Evolutionary conservation across 1,139 yeast species (phyloP).

Genomic region (Taiozyma sp.): DNA sequence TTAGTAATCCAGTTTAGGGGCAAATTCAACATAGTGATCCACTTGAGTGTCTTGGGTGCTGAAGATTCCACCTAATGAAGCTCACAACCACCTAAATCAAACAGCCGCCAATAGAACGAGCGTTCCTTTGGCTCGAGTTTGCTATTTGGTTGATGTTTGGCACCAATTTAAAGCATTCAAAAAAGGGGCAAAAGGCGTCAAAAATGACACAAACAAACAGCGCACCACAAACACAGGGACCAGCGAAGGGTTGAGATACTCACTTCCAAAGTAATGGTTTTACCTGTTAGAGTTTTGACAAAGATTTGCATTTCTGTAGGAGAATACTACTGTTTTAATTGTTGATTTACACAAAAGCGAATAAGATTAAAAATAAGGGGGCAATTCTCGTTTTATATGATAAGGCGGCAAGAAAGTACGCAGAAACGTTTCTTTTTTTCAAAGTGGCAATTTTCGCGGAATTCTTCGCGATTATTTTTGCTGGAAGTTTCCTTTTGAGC

Average conservation of each 20-base stretch:
- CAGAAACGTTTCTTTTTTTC: not conserved
- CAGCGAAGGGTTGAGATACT: conserved; percentile 5
- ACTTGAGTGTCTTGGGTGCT: conserved; percentile 7
- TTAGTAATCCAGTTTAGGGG: not conserved
- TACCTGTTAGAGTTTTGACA: conserved; percentile 72
- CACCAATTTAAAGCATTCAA: conserved; percentile 5
- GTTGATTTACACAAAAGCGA: not conserved
- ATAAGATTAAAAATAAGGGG: conserved; percentile 4
- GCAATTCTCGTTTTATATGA: conserved; percentile 1
- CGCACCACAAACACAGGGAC: not conserved
- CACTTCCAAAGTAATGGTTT: conserved; percentile 43
- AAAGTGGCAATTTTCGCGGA: not conserved
- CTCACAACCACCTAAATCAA: not conserved
- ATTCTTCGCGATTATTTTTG: not conserved
- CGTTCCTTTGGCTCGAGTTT: not conserved
- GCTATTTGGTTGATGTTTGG: not conserved
- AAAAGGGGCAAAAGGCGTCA: conserved; percentile 7
- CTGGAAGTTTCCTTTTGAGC: not conserved
- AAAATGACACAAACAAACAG: conserved; percentile 12
- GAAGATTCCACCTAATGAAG: not conserved
- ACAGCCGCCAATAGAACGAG: not conserved
- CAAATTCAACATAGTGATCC: conserved; percentile 23
- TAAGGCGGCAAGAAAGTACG: not conserved
- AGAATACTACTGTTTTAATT: conserved; percentile 18
- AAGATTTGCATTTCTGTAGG: conserved; percentile 45